A percentile compares a stretch with the other conserved stretches of the same genome.
Conservation (phyloP, 768 basidiomycete genomes). For the Tylopilus cervinicoccineus region DNA sequence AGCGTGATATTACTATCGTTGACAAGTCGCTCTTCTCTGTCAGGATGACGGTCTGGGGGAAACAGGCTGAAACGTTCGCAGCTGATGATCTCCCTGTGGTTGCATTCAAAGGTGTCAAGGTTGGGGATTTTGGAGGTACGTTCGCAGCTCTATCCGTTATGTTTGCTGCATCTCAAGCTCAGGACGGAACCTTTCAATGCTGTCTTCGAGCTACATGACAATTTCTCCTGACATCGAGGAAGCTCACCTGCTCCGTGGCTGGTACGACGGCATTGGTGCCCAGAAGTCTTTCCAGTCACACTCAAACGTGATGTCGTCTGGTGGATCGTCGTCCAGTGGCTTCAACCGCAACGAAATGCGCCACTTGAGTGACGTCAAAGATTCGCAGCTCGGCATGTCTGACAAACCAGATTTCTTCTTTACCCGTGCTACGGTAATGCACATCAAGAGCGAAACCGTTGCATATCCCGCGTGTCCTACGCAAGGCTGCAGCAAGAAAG, state of each 20-base stretch:
- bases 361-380: slow-evolving; percentile 74
- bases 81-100: slow-evolving; percentile 62
- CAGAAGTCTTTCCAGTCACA: slow-evolving; percentile 69
- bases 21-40: slow-evolving; percentile 77
- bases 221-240: slow-evolving; percentile 91
- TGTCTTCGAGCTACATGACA: slow-evolving; percentile 75
- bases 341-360: slow-evolving; percentile 75
- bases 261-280: slow-evolving; percentile 78
- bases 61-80: slow-evolving; percentile 82
- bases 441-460: slow-evolving; percentile 78
- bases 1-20: slow-evolving; percentile 87
- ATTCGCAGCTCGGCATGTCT: slow-evolving; percentile 65
- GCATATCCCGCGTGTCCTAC: slow-evolving; percentile 87
- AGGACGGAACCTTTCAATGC: slow-evolving; percentile 85
- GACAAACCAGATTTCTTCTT: slow-evolving; percentile 83
- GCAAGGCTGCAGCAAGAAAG: slow-evolving; percentile 86
- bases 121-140: slow-evolving; percentile 86
- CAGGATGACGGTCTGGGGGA: slow-evolving; percentile 92
- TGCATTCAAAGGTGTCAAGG: slow-evolving; percentile 92
- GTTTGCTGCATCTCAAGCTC: slow-evolving; percentile 5
- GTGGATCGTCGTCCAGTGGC: slow-evolving; percentile 35
- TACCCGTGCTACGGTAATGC: slow-evolving; percentile 77
- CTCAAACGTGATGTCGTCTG: slow-evolving; percentile 39
- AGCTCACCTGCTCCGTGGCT: slow-evolving; percentile 81
- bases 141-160: background rate